Evolutionary conservation across 345 rosid species (phyloP), one percentile per base, ranked within the genome.

Genomic region (Rhodomyrtus tomentosa): DNA sequence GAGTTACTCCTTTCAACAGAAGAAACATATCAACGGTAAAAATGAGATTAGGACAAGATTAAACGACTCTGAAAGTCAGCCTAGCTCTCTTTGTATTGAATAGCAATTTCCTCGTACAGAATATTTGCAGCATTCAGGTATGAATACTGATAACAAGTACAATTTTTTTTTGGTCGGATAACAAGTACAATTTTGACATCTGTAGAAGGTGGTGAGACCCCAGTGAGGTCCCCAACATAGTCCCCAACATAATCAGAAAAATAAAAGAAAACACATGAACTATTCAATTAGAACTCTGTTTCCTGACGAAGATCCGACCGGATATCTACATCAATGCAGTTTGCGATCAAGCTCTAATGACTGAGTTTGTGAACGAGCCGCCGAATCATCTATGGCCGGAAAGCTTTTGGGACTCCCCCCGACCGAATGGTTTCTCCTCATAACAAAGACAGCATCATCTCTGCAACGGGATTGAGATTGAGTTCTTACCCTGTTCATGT

Each of bases 221-320:
- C 83, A 83, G 86, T 56, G 56, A 84, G 88, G 91, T 79, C 90
- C 92, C 42, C 86, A 52, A 80, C 83, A 50, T 51, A 88, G 91
- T 79, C 90, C 92, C 42, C 86, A 52, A 80, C 83, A 50, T 51
- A 88, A 86, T 82, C 82, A 50, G 85, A 86, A 79, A 79, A 72
- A 73, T 24, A 50, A 56, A 85, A 58, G 83, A 16, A 52, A 55
- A 76, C 84, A 76, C 38, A 82, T 82, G 38, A 56, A 51, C 85
- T 50, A 27, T n/a, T 81, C 83, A 27, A 50, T 50, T 50, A 81
- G 83, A 29, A 50, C 83, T 10, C 53, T 27, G 45, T 38, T 81
- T 81, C 58, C 51, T 25, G 56, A 81, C 42, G 53, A 50, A 50
- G 72, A 85, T 83, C 85, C 55, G 74, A 56, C 84, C 55, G 82